Base-by-base conservation (phyloP, 2,329 filamentous ascomycete genomes). In the Aspergillus chevalieri region DNA sequence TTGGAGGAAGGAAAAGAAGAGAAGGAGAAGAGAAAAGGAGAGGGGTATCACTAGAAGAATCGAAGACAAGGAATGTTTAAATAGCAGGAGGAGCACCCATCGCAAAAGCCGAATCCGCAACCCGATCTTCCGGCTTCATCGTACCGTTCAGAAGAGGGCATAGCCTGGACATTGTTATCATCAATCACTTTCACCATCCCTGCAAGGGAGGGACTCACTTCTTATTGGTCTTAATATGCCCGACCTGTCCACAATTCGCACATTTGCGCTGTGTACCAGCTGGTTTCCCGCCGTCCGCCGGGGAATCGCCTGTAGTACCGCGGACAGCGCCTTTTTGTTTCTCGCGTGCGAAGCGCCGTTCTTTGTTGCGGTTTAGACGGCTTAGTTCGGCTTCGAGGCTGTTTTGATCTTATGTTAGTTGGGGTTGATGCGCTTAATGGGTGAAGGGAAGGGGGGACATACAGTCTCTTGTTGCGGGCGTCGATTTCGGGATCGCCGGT, bases 201-300 rank as follows among this genome's bases (percentile, higher is more conserved):
- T 22, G 21, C 21, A 47, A 49, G 34, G 45, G 47, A 43, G 48
- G 46, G 44, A 53, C 58, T 52, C 81, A 93, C 89, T 96, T 97
- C 76, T 96, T 95, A 77, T 97, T 97, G 44, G 92, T 97, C 73
- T 96, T 96, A 77, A 98, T 98, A 65, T 98, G 93, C 28, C 93
- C 93, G 48, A 95, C 87, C 69, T 93, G 87, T 46, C 93, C 93
- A 73, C 93, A 98, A 70, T 96, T 97, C 58, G 93, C 93, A 73
- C 93, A 98, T 75, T 97, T 97, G 62, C 94, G 81, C 49, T 79
- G 78, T 9, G 82, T 85, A 42, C 77, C 77, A 33, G 75, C 77
- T 30, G 86, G 86, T 49, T 89, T 94, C 53, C 85, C 83, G 44
- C 74, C 79, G 52, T 72, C 72, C 5, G 66, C 66, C 4, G 72